Evolutionary conservation across 371 early-diverging fungal genomes (phyloP).

Genomic region (Lichtheimia ramosa): DNA sequence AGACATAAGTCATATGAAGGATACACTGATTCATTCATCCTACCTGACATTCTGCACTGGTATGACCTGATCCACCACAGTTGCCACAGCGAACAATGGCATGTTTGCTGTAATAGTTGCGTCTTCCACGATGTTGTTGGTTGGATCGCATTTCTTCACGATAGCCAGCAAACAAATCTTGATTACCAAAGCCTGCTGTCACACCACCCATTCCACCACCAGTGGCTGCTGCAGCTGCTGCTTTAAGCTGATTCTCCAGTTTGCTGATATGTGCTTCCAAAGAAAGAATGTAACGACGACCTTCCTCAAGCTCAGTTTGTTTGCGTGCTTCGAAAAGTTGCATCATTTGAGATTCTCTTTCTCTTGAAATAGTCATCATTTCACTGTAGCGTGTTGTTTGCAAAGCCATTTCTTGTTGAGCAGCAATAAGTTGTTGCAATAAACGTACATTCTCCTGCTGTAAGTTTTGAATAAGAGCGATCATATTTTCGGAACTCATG

Average conservation of each 20-base stretch:
- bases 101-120: conserved; percentile 5
- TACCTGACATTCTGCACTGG: conserved; percentile 52
- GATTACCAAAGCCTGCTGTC: conserved; percentile 25
- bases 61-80: conserved; percentile 54
- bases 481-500: conserved; percentile 20
- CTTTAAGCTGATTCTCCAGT: conserved; percentile 15
- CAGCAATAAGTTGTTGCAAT: conserved; percentile 9
- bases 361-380: conserved; percentile 9
- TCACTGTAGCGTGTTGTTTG: conserved; percentile 12
- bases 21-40: neutral
- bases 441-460: conserved; percentile 13
- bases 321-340: conserved; percentile 41
- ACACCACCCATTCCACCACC: conserved; percentile 7
- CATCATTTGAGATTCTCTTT: conserved; percentile 13
- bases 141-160: conserved; percentile 17
- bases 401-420: conserved; percentile 17
- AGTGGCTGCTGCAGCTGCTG: conserved; percentile 1
- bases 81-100: conserved; percentile 45
- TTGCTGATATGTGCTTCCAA: conserved; percentile 29
- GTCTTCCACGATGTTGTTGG: conserved; percentile 5
- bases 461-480: conserved; percentile 20
- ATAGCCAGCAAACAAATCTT: conserved; percentile 20
- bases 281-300: conserved; percentile 41
- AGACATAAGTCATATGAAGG: neutral
- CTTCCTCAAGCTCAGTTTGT: conserved; percentile 50